Evolutionary conservation across 2,329 filamentous ascomycete genomes (phyloP).

Genomic region (Cladophialophora chaetospira): DNA sequence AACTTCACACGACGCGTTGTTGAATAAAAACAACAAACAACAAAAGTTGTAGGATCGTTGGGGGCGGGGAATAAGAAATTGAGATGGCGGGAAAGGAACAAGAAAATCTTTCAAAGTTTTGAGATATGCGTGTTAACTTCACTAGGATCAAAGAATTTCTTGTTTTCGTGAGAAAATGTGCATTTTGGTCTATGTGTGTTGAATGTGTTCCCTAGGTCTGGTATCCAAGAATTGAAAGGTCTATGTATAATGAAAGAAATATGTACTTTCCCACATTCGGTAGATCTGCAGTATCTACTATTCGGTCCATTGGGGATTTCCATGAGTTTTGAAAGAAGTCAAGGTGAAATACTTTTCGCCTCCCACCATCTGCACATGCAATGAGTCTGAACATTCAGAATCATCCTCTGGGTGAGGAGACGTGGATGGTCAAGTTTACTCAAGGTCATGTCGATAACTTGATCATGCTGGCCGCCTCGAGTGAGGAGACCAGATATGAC

Average conservation of each 20-base stretch:
- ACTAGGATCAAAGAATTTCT: neutral
- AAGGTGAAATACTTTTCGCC: conserved; percentile 11
- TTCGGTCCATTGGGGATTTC: neutral
- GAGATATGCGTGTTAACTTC: neutral
- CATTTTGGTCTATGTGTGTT: conserved; percentile 1
- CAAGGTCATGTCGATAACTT: conserved; percentile 20
- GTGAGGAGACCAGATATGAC: neutral
- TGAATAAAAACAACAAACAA: too few species aligned
- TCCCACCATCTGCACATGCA: conserved; percentile 31
- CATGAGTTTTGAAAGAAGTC: conserved; percentile 2
- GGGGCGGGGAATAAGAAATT: neutral
- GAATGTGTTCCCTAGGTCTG: conserved; percentile 4
- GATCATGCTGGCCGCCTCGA: neutral
- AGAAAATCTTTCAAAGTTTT: neutral
- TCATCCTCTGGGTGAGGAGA: neutral
- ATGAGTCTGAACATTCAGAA: neutral
- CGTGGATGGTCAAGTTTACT: neutral
- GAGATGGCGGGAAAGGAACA: neutral
- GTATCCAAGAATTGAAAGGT: conserved; percentile 17
- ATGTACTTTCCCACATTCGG: conserved; percentile 1
- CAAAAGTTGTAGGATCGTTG: neutral
- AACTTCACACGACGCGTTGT: too few species aligned
- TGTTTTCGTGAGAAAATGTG: neutral
- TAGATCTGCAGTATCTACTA: conserved; percentile 7
- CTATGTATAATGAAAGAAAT: neutral